Base-by-base conservation (phyloP, 2,329 filamentous ascomycete genomes). In the Albophoma yamanashiensis region DNA sequence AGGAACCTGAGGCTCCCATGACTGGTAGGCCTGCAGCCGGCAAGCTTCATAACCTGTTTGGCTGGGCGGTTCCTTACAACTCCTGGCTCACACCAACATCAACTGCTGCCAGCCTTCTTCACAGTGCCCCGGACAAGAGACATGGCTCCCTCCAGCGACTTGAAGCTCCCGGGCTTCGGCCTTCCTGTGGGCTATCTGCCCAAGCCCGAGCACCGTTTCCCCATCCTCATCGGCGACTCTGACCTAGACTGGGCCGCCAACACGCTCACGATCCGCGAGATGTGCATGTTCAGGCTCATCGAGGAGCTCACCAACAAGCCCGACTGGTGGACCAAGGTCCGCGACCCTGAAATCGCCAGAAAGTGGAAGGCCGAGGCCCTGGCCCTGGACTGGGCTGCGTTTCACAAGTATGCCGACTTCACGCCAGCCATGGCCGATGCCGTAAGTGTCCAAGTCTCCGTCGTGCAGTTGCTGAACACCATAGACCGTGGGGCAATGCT, bases 301-400 rank as follows among this genome's bases (percentile, higher is more conserved):
- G 69, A 73, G 45, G 67, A 70, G 25, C 59, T 73, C 36, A 72
- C 71, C 55, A 69, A 73, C 57, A 73, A 72, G 59, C 66, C 70
- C 25, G 67, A 71, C 11, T 73, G 71, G 71, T 73, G 70, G 70
- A 59, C 50, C 56, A 73, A 73, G 53, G 66, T 72, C 20, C 63
- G 62, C 3, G 64, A 71, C 25, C 53, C 64, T 0, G 61, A 66
- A 0, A 47, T 47, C 22, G 43, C 43, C 22, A 25, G 22, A n/a
- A 47, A 47, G 43, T 47, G 43, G 43, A 47, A 47, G 43, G 43
- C 43, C 4, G 43, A 47, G 22, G 43, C 43, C 11, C 22, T 47
- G 1, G 43, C 43, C 4, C 14, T 25, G 2, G 43, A 47, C 11
- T 47, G 43, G 43, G 22, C 22, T 6, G 43, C 43, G 1, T 47